A percentile compares a stretch with the other conserved stretches of the same genome.
Conservation (phyloP, 768 basidiomycete genomes). For the Boletus pseudo-olivaceus region DNA sequence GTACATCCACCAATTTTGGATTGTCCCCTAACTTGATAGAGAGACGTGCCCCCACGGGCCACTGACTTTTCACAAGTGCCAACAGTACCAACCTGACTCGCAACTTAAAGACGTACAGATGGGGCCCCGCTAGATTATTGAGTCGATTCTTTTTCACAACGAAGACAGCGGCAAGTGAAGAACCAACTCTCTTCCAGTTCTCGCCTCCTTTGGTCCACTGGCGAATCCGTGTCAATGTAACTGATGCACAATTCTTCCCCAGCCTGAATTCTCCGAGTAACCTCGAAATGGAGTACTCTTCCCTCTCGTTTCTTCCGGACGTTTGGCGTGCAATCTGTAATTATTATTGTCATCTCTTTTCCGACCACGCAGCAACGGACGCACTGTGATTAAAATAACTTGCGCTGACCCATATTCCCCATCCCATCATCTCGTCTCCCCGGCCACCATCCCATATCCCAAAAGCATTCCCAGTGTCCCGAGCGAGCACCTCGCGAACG, state of each 20-base stretch:
- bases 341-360: not conserved
- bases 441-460: constrained; percentile 60
- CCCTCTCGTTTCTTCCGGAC: constrained; percentile 44
- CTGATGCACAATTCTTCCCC: constrained; percentile 61
- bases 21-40: not conserved
- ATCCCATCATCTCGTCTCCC: constrained; percentile 59
- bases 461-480: constrained; percentile 66
- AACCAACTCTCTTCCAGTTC: constrained; percentile 52
- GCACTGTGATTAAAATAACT: constrained; percentile 70
- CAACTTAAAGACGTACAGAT: not conserved
- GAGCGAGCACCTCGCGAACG: constrained; percentile 51
- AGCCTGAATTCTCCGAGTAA: constrained; percentile 37
- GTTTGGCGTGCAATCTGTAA: constrained; percentile 51
- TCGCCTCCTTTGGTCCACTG: constrained; percentile 35
- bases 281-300: constrained; percentile 46
- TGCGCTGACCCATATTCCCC: constrained; percentile 56
- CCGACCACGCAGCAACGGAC: constrained; percentile 4
- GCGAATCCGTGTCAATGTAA: constrained; percentile 40
- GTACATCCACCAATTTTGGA: constrained; percentile 3
- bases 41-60: not conserved
- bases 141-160: constrained; percentile 35
- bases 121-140: not conserved
- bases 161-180: constrained; percentile 49
- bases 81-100: not conserved
- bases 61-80: not conserved